Conservation (phyloP, 2,329 filamentous ascomycete genomes). For the Eurotiales sp. region DNA sequence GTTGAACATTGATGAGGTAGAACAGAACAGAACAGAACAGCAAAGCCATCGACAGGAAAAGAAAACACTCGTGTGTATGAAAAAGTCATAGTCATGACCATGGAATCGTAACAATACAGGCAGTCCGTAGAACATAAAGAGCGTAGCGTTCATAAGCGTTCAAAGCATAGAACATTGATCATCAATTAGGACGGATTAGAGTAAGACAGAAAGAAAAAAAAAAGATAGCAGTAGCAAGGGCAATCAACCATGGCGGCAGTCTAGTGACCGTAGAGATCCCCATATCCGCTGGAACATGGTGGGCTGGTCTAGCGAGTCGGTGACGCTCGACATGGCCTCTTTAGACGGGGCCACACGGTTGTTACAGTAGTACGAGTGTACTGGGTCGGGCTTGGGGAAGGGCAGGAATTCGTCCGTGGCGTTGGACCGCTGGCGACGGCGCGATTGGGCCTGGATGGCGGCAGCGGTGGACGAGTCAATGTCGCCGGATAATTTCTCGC, state of each 20-base stretch:
- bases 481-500: conserved; percentile 22
- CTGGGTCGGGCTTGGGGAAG: conserved; percentile 25
- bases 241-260: conserved; percentile 20
- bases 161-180: conserved; percentile 11
- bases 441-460: conserved; percentile 32
- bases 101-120: conserved; percentile 5
- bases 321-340: background rate
- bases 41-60: no score
- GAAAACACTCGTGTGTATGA: background rate
- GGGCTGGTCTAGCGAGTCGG: conserved; percentile 1
- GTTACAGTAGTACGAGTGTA: conserved; percentile 30
- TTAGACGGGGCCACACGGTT: conserved; percentile 11
- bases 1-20: background rate
- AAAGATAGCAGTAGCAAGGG: background rate
- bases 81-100: conserved; percentile 15
- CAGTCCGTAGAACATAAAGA: conserved; percentile 5
- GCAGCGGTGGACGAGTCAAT: conserved; percentile 33
- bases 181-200: conserved; percentile 4
- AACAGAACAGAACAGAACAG: no score
- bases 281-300: conserved; percentile 13
- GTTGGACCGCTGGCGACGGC: conserved; percentile 29
- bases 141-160: conserved; percentile 12
- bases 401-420: conserved; percentile 21
- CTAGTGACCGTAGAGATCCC: conserved; percentile 20
- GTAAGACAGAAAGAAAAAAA: background rate